Conservation (phyloP, 441 rosid species). For the Daphne laureola region DNA sequence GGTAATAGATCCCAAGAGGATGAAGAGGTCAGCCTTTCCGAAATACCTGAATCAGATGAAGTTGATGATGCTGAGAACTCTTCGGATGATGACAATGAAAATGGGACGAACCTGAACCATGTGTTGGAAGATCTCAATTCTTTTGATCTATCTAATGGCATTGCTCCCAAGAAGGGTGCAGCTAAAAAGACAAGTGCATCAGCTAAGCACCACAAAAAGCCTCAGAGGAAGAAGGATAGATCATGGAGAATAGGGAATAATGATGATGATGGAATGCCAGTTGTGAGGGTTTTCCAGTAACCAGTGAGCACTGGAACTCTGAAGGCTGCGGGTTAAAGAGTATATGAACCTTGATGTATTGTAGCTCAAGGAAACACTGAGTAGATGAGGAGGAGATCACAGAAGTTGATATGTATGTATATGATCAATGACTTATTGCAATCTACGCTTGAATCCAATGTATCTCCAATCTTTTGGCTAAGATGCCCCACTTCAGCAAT, state of each 20-base stretch:
- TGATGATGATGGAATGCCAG: constrained; percentile 73
- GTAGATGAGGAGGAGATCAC: too few species aligned
- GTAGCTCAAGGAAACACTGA: too few species aligned
- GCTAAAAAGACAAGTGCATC: constrained; percentile 44
- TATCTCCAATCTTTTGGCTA: too few species aligned
- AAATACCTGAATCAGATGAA: constrained; percentile 29
- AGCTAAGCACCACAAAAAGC: constrained; percentile 72
- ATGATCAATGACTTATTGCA: too few species aligned
- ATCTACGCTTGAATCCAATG: too few species aligned
- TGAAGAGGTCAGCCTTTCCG: constrained; percentile 17
- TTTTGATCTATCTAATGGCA: constrained; percentile 65
- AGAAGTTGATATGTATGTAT: too few species aligned
- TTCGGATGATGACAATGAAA: constrained; percentile 18
- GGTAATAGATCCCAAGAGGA: constrained; percentile 23
- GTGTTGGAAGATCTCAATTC: constrained; percentile 67
- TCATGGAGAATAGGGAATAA: constrained; percentile 69
- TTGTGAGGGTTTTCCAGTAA: constrained; percentile 53
- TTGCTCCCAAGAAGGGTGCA: constrained; percentile 30
- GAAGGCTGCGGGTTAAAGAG: constrained; percentile 4
- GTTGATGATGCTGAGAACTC: constrained; percentile 34
- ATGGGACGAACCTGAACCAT: constrained; percentile 30
- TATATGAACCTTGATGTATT: too few species aligned
- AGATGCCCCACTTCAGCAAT: too few species aligned
- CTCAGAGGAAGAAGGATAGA: constrained; percentile 60
- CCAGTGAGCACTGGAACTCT: constrained; percentile 46